phyloP scores from a whole-genome alignment of 805 yeast genomes.

The Sugiyamaella valdiviana region DNA sequence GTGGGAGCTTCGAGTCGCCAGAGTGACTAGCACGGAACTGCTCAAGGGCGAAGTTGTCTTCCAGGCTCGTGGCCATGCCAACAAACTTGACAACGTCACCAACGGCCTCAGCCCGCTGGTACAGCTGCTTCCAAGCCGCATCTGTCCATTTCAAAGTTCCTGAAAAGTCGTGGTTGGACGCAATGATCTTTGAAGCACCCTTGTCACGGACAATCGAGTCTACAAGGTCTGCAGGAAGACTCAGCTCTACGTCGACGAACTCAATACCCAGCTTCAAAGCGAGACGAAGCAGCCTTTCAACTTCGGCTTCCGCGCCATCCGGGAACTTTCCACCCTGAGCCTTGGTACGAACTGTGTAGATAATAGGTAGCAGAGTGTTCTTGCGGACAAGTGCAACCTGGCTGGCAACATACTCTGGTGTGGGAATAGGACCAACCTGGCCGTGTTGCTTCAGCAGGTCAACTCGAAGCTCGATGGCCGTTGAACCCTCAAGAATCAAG shows the following conservation, averaged over 20 bases:
- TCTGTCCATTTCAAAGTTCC: slow-evolving; percentile 60
- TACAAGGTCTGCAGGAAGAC: slow-evolving; percentile 52
- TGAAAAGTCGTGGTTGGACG: slow-evolving; percentile 71
- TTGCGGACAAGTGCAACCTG: slow-evolving; percentile 68
- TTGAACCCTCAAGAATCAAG: slow-evolving; percentile 58
- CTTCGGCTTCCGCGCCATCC: slow-evolving; percentile 44
- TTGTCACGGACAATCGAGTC: slow-evolving; percentile 47
- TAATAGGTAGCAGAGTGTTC: slow-evolving; percentile 61
- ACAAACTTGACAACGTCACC: slow-evolving; percentile 79
- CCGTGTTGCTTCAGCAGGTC: slow-evolving; percentile 53
- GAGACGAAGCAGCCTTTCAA: slow-evolving; percentile 47
- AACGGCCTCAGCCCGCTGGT: slow-evolving; percentile 55
- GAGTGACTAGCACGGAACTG: slow-evolving; percentile 52
- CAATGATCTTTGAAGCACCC: slow-evolving; percentile 65
- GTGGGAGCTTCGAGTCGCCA: slow-evolving; percentile 41
- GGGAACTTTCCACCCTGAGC: slow-evolving; percentile 82
- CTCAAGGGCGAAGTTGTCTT: slow-evolving; percentile 69
- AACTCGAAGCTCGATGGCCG: slow-evolving; percentile 79
- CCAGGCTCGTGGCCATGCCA: slow-evolving; percentile 58
- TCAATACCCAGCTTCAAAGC: slow-evolving; percentile 77
- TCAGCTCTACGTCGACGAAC: slow-evolving; percentile 72
- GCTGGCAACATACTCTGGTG: slow-evolving; percentile 51
- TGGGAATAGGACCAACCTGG: slow-evolving; percentile 23
- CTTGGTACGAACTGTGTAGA: slow-evolving; percentile 71
- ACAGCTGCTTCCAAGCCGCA: slow-evolving; percentile 69